phyloP scores from a whole-genome alignment of 2,329 filamentous ascomycete genomes.

The Zymoseptoria passerinii region DNA sequence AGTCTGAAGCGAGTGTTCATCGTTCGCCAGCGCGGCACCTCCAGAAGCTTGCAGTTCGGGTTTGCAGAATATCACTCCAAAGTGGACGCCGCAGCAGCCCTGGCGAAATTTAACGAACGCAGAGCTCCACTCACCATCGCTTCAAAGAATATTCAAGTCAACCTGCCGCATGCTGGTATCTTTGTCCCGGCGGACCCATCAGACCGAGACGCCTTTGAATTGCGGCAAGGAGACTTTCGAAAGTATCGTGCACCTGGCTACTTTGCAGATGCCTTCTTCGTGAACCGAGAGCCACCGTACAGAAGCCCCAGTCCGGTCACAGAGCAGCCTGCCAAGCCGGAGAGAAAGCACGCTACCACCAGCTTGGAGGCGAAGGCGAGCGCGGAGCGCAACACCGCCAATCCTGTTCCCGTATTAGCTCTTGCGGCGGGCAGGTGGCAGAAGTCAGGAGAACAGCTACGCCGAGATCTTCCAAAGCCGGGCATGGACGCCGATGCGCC shows the following conservation, averaged over 20 bases:
- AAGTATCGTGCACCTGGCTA: slow-evolving; percentile 19
- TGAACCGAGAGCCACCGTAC: slow-evolving; percentile 17
- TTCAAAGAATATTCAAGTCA: slow-evolving; percentile 61
- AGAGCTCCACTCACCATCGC: slow-evolving; percentile 66
- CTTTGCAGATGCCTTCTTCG: slow-evolving; percentile 14
- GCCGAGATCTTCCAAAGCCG: background rate
- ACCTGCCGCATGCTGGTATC: slow-evolving; percentile 75
- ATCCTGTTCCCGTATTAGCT: background rate
- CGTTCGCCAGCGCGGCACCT: slow-evolving; percentile 61
- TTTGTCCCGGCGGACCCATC: slow-evolving; percentile 64
- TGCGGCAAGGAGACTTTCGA: slow-evolving; percentile 9
- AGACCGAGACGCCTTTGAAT: slow-evolving; percentile 30
- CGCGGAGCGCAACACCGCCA: background rate
- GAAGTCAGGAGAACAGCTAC: background rate
- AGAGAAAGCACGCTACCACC: background rate
- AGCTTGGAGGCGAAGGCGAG: background rate
- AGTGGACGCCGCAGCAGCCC: slow-evolving; percentile 63
- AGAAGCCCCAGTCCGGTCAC: background rate
- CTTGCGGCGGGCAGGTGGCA: background rate
- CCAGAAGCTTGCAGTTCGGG: slow-evolving; percentile 71
- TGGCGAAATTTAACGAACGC: slow-evolving; percentile 62
- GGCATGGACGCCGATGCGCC: background rate
- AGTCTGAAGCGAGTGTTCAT: slow-evolving; percentile 71
- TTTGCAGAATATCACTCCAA: slow-evolving; percentile 76
- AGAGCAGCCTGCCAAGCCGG: background rate